Evolutionary conservation across 2,329 filamentous ascomycete species (phyloP).

Genomic region (Sclerotinia glacialis): DNA sequence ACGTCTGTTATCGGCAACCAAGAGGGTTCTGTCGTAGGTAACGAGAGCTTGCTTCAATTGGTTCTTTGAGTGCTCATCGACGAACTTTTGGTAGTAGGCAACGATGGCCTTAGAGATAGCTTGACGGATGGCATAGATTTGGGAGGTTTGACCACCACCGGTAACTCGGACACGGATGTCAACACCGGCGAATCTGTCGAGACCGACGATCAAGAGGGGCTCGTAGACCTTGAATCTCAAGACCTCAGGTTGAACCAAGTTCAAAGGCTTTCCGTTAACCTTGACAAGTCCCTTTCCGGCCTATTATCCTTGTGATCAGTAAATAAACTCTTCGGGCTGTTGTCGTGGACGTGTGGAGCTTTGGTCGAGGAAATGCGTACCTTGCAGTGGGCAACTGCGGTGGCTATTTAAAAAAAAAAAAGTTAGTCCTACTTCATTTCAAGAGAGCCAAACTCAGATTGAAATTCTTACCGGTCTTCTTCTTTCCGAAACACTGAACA

Average conservation of each 20-base stretch:
- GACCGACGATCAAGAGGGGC: slow-evolving; percentile 91
- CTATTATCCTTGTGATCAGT: slow-evolving; percentile 43
- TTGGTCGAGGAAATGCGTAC: slow-evolving; percentile 45
- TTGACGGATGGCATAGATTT: slow-evolving; percentile 98
- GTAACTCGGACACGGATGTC: slow-evolving; percentile 96
- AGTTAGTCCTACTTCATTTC: slow-evolving; percentile 38
- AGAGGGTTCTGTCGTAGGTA: slow-evolving; percentile 93
- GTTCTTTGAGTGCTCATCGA: slow-evolving; percentile 99
- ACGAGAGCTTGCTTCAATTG: slow-evolving; percentile 95
- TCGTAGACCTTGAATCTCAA: slow-evolving; percentile 99
- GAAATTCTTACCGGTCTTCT: slow-evolving; percentile 57
- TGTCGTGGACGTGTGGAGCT: not conserved
- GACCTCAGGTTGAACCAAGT: slow-evolving; percentile 92
- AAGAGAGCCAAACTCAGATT: slow-evolving; percentile 9
- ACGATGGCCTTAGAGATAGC: slow-evolving; percentile 97
- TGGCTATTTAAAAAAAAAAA: slow-evolving; percentile 48
- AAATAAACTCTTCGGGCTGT: slow-evolving; percentile 11
- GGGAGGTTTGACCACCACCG: slow-evolving; percentile 96
- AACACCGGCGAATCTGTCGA: slow-evolving; percentile 95
- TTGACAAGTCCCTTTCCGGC: slow-evolving; percentile 88
- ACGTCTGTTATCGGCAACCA: slow-evolving; percentile 98
- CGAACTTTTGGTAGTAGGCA: slow-evolving; percentile 99
- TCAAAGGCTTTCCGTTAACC: slow-evolving; percentile 96
- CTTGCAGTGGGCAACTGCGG: slow-evolving; percentile 75
- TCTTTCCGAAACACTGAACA: slow-evolving; percentile 99